Conservation (phyloP, 139 green algal genomes). For the Chlamydomonas sp. region DNA sequence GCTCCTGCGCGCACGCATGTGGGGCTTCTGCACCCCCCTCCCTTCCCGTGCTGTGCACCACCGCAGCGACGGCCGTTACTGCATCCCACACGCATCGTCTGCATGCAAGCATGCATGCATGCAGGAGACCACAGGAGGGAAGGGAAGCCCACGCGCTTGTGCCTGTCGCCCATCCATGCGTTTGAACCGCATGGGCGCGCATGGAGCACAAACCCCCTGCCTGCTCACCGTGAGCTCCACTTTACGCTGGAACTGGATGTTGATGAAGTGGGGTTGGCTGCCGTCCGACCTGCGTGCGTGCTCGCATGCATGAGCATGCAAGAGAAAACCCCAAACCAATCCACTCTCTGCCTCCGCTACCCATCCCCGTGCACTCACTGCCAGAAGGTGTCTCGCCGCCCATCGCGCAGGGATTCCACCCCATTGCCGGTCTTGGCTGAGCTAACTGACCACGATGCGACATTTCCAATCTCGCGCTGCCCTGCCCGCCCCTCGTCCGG, state of each 20-base stretch:
- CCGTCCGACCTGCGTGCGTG: constrained; percentile 55
- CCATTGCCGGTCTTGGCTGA: constrained; percentile 93
- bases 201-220: too few species aligned
- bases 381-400: constrained; percentile 89
- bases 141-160: too few species aligned
- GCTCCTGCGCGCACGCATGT: constrained; percentile 38
- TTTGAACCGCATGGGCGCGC: too few species aligned
- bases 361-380: constrained; percentile 51
- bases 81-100: too few species aligned
- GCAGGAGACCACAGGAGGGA: too few species aligned
- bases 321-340: too few species aligned
- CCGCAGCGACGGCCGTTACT: too few species aligned
- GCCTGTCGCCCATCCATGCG: too few species aligned
- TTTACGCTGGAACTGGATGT: constrained; percentile 85
- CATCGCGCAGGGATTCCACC: constrained; percentile 89
- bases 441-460: constrained; percentile 89
- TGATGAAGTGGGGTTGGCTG: constrained; percentile 86
- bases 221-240: constrained; percentile 42
- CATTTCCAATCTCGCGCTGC: constrained; percentile 69
- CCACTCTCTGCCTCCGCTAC: neutral
- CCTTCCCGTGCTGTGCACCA: too few species aligned
- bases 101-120: too few species aligned
- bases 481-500: too few species aligned
- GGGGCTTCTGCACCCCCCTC: neutral
- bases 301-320: too few species aligned